A percentile compares a stretch with the other conserved stretches of the same genome.
phyloP scores from a whole-genome alignment of 1,139 yeast genomes.

The Eremothecium cymbalariae region DNA sequence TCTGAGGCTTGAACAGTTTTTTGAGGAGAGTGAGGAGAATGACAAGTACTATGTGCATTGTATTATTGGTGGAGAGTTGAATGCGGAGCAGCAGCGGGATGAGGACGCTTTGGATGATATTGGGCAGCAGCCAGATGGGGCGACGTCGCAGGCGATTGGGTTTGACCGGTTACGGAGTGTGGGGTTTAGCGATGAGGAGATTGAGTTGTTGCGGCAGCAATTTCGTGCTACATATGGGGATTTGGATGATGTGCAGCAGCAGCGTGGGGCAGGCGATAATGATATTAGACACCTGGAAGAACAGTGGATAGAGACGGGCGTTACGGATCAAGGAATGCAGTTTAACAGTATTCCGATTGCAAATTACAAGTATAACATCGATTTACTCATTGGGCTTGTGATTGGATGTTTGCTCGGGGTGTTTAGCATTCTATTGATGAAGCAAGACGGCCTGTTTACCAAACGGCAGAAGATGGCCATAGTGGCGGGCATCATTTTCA shows the following conservation, averaged over 20 bases:
- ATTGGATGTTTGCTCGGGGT: constrained; percentile 61
- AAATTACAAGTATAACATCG: constrained; percentile 41
- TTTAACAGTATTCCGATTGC: constrained; percentile 30
- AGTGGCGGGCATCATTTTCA: constrained; percentile 51
- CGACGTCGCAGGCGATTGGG: constrained; percentile 73
- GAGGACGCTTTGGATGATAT: constrained; percentile 54
- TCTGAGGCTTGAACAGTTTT: constrained; percentile 34
- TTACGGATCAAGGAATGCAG: constrained; percentile 32
- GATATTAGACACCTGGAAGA: constrained; percentile 61
- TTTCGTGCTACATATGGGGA: constrained; percentile 61
- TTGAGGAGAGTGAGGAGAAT: constrained; percentile 14
- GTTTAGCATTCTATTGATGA: constrained; percentile 47
- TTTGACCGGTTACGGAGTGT: constrained; percentile 76
- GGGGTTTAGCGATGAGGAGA: constrained; percentile 75
- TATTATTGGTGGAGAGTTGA: constrained; percentile 64
- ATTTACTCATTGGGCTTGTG: constrained; percentile 53
- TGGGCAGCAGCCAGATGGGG: constrained; percentile 23
- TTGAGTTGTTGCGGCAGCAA: constrained; percentile 62
- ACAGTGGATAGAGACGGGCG: constrained; percentile 83
- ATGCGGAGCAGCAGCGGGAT: constrained; percentile 48
- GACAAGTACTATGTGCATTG: constrained; percentile 60
- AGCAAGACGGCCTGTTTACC: constrained; percentile 50
- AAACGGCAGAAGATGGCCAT: constrained; percentile 56
- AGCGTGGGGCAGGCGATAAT: constrained; percentile 18
- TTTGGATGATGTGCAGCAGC: constrained; percentile 31